Evolutionary conservation across 768 basidiomycete species (phyloP).

Genomic region (Amanita phalloides): DNA sequence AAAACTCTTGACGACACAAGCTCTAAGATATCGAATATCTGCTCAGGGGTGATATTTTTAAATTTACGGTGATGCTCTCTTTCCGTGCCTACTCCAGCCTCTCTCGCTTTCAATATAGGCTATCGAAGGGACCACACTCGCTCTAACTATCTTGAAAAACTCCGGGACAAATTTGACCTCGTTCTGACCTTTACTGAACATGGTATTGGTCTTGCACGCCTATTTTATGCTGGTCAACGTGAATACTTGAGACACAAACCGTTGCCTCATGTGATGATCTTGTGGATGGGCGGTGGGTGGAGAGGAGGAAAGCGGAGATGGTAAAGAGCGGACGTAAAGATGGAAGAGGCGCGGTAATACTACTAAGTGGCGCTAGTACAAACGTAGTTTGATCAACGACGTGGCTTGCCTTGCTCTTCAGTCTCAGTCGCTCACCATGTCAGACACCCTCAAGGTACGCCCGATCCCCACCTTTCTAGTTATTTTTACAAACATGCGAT

Average conservation of each 20-base stretch:
- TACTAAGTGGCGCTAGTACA: no score
- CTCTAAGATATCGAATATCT: conserved; percentile 56
- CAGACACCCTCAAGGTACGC: conserved; percentile 6
- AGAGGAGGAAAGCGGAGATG: no score
- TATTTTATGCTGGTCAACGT: not conserved
- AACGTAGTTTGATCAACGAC: no score
- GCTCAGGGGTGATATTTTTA: conserved; percentile 61
- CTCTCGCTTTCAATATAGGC: conserved; percentile 26
- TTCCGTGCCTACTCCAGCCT: not conserved
- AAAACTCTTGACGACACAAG: conserved; percentile 32
- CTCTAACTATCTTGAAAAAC: conserved; percentile 47
- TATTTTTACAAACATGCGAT: conserved; percentile 29
- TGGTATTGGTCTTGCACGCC: conserved; percentile 31
- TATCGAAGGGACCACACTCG: conserved; percentile 57
- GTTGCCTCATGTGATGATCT: conserved; percentile 79
- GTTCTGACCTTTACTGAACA: conserved; percentile 69
- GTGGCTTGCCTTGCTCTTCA: not conserved
- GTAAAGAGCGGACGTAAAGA: no score
- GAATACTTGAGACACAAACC: conserved; percentile 65
- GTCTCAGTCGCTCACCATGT: conserved; percentile 7
- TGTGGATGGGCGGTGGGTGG: conserved; percentile 49
- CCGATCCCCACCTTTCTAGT: not conserved
- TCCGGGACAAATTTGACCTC: conserved; percentile 59
- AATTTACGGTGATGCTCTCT: conserved; percentile 48
- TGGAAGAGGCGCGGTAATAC: no score